Evolutionary conservation across 441 rosid species (phyloP), one percentile per base, ranked within the genome.

Genomic region (Francoa sonchifolia): DNA sequence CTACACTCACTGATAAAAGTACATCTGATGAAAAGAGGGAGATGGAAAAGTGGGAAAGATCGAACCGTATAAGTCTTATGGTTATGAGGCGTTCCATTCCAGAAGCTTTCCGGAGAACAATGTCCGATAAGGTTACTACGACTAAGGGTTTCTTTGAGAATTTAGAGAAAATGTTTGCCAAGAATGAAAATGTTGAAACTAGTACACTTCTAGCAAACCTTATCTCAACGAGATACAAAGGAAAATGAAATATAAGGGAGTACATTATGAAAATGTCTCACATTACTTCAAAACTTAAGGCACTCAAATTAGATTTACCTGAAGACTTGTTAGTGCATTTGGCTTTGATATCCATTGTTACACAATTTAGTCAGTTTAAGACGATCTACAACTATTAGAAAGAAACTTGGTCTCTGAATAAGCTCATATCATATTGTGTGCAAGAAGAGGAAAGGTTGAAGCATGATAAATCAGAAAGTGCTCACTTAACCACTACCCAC

Each of bases 271-370:
- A 28, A 2, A 28, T 44, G 36, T 17, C 30, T 3, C n/a, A 18
- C 8, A 14, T 52, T 34, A 30, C 21, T 25, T 3, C 37, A 0
- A 25, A 25, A 14, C 8, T 41, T 1, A 54, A 25, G 14, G 42
- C 33, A 22, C 47, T 35, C 3, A 23, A 48, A 18, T 4, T 48
- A 0, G 51, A 54, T 3, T 4, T 53, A 4, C 23, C 28, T 18
- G 22, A 54, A 0, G 50, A 54, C 2, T 3, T 60, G 8, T 32
- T 54, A 0, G 47, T 54, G 43, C 33, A 53, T 38, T 8, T 48
- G n/a, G 51, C 54, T 6, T 12, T 54, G 3, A 36, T 52, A 9
- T 54, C 54, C 5, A 33, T 52, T 33, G 34, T 10, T 27, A 1
- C 28, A 17, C 18, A 40, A 7, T 51, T 13, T 11, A 22, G n/a